Percentiles rank a stretch among this genome's conserved stretches.
Conservation (phyloP, 192 early-diverging fungal genomes). For the Martensiomyces pterosporus region DNA sequence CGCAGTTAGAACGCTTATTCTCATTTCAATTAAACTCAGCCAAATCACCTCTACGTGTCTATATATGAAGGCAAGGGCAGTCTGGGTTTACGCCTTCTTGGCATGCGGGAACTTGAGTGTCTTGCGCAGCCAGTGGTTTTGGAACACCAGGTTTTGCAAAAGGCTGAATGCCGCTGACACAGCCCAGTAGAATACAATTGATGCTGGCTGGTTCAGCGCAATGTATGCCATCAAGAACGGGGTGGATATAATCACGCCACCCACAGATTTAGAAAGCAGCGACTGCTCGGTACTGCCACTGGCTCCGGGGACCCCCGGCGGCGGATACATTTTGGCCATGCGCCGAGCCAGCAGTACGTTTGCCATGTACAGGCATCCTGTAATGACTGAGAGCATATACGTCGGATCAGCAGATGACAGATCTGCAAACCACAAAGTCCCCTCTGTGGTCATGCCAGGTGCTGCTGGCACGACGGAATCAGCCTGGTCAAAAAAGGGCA, state of each 20-base stretch:
- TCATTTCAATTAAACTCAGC: too few species aligned
- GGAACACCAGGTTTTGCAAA: constrained; percentile 16
- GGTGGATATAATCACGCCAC: neutral
- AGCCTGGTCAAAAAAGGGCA: constrained; percentile 4
- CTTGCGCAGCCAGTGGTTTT: constrained; percentile 11
- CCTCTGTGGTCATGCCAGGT: constrained; percentile 28
- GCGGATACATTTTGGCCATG: neutral
- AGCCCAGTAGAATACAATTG: constrained; percentile 32
- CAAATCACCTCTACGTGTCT: too few species aligned
- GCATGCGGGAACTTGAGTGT: constrained; percentile 8
- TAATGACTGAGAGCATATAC: constrained; percentile 7
- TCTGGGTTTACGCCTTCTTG: too few species aligned
- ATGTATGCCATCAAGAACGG: constrained; percentile 8
- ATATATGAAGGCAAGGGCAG: too few species aligned
- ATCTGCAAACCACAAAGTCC: constrained; percentile 36
- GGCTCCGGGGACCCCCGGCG: too few species aligned
- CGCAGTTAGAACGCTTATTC: too few species aligned
- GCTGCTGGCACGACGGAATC: constrained; percentile 1
- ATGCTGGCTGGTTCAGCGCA: constrained; percentile 11
- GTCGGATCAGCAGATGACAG: constrained; percentile 19
- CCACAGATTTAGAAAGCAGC: neutral
- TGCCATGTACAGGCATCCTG: constrained; percentile 9
- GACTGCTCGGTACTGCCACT: too few species aligned
- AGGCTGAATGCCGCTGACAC: constrained; percentile 22
- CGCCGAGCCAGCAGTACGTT: constrained; percentile 12